Evolutionary conservation across 176 grass and related monocot genomes (phyloP).

Genomic region (Tillandsia leiboldiana): DNA sequence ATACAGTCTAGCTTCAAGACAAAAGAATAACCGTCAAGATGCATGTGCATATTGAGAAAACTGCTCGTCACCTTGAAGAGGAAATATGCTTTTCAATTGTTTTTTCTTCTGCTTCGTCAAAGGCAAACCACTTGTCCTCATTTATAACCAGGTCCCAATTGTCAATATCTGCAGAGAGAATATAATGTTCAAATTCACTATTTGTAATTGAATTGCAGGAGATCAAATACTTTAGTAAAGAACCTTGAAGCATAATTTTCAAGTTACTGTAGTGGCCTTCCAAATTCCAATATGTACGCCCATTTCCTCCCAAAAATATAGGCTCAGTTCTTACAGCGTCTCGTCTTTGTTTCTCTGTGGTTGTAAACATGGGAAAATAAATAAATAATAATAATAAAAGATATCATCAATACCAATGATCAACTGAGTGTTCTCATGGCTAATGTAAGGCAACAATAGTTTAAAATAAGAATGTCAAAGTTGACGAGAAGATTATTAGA

Average conservation of each 20-base stretch:
- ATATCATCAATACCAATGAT: too few species aligned
- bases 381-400: neutral
- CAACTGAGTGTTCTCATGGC: too few species aligned
- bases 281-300: slow-evolving; percentile 31
- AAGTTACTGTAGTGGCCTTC: slow-evolving; percentile 13
- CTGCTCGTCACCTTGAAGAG: slow-evolving; percentile 20
- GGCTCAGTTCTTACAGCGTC: slow-evolving; percentile 40
- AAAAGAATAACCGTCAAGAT: neutral
- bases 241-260: slow-evolving; percentile 44
- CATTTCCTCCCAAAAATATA: slow-evolving; percentile 25
- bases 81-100: slow-evolving; percentile 29
- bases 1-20: neutral
- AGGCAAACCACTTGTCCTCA: slow-evolving; percentile 38
- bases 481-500: too few species aligned
- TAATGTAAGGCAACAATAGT: too few species aligned
- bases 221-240: slow-evolving; percentile 1
- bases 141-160: slow-evolving; percentile 17
- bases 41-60: neutral
- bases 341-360: slow-evolving; percentile 29
- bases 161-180: slow-evolving; percentile 18
- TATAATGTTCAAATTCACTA: neutral
- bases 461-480: too few species aligned
- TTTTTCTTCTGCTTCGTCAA: slow-evolving; percentile 36
- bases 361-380: slow-evolving; percentile 7
- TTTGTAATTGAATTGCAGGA: neutral